Conservation (phyloP, 495 filamentous ascomycete species). For the Neurospora africana region DNA sequence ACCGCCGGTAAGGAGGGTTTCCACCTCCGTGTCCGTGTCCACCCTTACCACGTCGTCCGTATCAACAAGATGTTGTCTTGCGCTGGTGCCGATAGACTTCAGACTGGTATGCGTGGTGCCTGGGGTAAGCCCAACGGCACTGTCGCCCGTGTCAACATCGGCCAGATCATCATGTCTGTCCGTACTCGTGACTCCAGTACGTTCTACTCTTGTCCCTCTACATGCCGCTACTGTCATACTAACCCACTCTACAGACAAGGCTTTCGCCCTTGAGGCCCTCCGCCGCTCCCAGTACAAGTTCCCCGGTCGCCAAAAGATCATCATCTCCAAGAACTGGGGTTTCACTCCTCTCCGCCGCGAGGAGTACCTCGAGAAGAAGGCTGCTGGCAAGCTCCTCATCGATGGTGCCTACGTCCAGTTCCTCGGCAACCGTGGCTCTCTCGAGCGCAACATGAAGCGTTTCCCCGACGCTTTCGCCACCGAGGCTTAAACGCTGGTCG, state of each 20-base stretch:
- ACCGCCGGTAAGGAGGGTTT: slow-evolving; percentile 96
- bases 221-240: slow-evolving; percentile 6
- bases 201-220: slow-evolving; percentile 17
- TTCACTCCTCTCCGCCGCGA: slow-evolving; percentile 97
- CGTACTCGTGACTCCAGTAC: slow-evolving; percentile 82
- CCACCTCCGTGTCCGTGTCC: slow-evolving; percentile 95
- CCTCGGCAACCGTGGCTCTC: slow-evolving; percentile 76
- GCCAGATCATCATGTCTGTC: slow-evolving; percentile 94
- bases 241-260: slow-evolving; percentile 50
- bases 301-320: slow-evolving; percentile 99
- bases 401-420: slow-evolving; percentile 99
- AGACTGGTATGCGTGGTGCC: slow-evolving; percentile 99
- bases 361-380: slow-evolving; percentile 87
- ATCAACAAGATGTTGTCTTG: slow-evolving; percentile 99
- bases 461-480: slow-evolving; percentile 83
- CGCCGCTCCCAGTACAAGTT: slow-evolving; percentile 99
- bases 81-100: slow-evolving; percentile 98
- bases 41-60: slow-evolving; percentile 98
- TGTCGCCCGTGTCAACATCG: slow-evolving; percentile 98
- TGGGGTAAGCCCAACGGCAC: slow-evolving; percentile 98
- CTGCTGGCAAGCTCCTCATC: slow-evolving; percentile 77
- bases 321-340: slow-evolving; percentile 99
- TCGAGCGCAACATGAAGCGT: slow-evolving; percentile 76
- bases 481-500: slow-evolving; percentile 25
- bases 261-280: slow-evolving; percentile 92